Conservation (phyloP, 2,329 filamentous ascomycete species). For the Cyphellophora europaea region DNA sequence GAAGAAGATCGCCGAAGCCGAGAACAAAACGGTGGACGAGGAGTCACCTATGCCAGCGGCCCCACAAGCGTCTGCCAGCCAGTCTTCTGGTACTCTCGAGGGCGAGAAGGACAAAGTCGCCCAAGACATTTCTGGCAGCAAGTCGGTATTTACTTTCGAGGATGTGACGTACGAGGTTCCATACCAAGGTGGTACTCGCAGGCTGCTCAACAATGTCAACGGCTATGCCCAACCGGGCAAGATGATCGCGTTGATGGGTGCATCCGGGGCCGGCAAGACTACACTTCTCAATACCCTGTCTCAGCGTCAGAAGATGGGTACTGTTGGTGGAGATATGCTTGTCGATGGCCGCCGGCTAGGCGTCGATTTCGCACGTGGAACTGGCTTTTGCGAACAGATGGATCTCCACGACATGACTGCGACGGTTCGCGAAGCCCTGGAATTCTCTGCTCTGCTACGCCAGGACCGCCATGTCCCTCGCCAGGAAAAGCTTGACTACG, state of each 20-base stretch:
- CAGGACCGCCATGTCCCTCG: constrained; percentile 47
- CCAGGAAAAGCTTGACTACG: constrained; percentile 56
- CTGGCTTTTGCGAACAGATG: constrained; percentile 64
- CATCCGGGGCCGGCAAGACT: constrained; percentile 74
- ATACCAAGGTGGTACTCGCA: constrained; percentile 51
- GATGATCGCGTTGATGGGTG: constrained; percentile 74
- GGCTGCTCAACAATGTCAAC: constrained; percentile 59
- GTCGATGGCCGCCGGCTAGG: constrained; percentile 57
- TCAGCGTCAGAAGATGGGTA: constrained; percentile 59
- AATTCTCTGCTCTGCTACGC: constrained; percentile 58
- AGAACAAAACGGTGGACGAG: constrained; percentile 41
- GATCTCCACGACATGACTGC: constrained; percentile 61
- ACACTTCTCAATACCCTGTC: constrained; percentile 70
- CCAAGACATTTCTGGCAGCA: constrained; percentile 44
- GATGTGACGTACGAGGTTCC: constrained; percentile 65
- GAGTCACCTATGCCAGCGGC: constrained; percentile 38
- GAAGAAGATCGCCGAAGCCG: constrained; percentile 43
- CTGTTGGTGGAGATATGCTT: constrained; percentile 60
- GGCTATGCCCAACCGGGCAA: constrained; percentile 73
- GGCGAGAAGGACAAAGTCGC: constrained; percentile 31
- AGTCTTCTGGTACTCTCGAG: constrained; percentile 26
- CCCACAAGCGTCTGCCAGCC: constrained; percentile 18
- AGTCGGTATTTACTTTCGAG: constrained; percentile 62
- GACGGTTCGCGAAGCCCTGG: constrained; percentile 58
- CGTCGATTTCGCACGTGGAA: constrained; percentile 57